phyloP scores from a whole-genome alignment of 352 stramenopile species.

The Pythium phragmitis region DNA sequence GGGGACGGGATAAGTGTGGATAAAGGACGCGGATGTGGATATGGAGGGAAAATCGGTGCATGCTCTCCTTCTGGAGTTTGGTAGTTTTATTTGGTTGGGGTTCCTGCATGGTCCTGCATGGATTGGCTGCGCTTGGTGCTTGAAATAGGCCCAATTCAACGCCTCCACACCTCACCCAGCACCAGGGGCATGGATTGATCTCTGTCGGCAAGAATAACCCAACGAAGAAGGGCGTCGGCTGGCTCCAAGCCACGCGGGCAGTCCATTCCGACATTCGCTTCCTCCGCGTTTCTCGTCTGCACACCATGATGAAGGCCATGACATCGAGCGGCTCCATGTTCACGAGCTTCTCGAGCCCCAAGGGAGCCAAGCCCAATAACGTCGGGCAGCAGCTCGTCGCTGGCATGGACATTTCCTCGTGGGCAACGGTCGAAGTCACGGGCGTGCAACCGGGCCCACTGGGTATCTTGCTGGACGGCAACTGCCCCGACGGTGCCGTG shows the following conservation, averaged over 20 bases:
- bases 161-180: too few relatives aligned
- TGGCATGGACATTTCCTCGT: slow-evolving; percentile 30
- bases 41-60: slow-evolving; percentile 7
- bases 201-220: neutral
- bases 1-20: neutral
- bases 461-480: slow-evolving; percentile 58
- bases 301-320: slow-evolving; percentile 27
- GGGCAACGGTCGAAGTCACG: slow-evolving; percentile 40
- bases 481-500: slow-evolving; percentile 37
- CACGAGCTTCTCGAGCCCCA: slow-evolving; percentile 21
- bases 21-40: slow-evolving; percentile 9
- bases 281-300: neutral
- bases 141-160: too few relatives aligned
- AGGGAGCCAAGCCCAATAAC: slow-evolving; percentile 3
- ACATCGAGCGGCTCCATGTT: slow-evolving; percentile 18
- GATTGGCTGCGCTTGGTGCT: too few relatives aligned
- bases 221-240: too few relatives aligned
- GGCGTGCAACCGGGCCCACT: slow-evolving; percentile 48
- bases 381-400: slow-evolving; percentile 9
- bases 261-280: slow-evolving; percentile 8
- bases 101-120: too few relatives aligned
- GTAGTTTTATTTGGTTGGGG: neutral
- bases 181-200: too few relatives aligned
- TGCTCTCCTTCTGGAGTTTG: neutral
- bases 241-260: too few relatives aligned